Percentiles rank a stretch among this genome's conserved stretches.
Conservation (phyloP, 805 yeast genomes). For the Lipomyces chichibuensis region DNA sequence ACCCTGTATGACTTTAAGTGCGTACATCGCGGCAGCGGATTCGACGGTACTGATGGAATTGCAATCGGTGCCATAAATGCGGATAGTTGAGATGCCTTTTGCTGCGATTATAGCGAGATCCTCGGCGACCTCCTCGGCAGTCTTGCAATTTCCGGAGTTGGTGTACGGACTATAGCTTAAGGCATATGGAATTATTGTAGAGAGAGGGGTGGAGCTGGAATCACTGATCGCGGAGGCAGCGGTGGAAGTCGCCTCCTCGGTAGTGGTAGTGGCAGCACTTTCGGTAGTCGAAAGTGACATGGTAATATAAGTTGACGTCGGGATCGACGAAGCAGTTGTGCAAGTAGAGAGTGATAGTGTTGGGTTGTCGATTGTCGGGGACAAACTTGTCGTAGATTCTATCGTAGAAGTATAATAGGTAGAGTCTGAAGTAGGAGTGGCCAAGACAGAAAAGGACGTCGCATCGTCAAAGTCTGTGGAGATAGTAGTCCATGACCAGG, state of each 20-base stretch:
- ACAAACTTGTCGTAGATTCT: background rate
- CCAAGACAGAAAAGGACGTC: background rate
- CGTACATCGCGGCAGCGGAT: constrained; percentile 41
- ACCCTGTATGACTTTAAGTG: constrained; percentile 81
- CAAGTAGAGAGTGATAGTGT: background rate
- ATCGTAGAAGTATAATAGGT: background rate
- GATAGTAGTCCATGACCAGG: constrained; percentile 21
- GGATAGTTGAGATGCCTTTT: constrained; percentile 65
- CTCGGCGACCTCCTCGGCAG: constrained; percentile 53
- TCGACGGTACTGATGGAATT: constrained; percentile 56
- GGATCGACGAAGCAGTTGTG: constrained; percentile 4
- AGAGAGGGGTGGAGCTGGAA: constrained; percentile 14
- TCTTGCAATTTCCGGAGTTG: constrained; percentile 61
- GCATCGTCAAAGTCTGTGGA: background rate
- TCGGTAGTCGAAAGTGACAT: constrained; percentile 6
- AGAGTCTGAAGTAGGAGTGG: background rate
- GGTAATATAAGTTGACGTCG: too few relatives aligned
- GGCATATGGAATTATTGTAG: constrained; percentile 25
- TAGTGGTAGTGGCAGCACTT: constrained; percentile 7
- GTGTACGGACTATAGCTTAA: constrained; percentile 62
- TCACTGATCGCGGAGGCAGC: constrained; percentile 9
- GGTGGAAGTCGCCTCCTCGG: constrained; percentile 5
- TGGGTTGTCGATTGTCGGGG: background rate
- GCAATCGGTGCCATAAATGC: constrained; percentile 91
- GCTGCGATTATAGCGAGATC: constrained; percentile 64